Conservation (phyloP, 345 rosid species). For the thale cress (Arabidopsis thaliana) region DNA sequence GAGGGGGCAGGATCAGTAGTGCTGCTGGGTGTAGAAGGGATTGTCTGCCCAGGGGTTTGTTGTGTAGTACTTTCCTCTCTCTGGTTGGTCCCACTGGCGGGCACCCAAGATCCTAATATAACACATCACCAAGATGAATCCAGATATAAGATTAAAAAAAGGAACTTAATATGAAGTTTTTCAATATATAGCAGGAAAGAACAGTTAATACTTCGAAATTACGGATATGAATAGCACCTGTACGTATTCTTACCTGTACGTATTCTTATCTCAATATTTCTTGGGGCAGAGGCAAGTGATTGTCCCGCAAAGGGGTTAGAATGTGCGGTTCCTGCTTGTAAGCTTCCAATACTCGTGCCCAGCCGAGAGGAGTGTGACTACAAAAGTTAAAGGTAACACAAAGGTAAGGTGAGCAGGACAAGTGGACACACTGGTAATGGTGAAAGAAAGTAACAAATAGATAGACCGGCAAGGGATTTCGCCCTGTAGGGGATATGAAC, state of each 20-base stretch:
- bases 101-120: conserved; percentile 53
- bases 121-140: conserved; percentile 23
- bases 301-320: conserved; percentile 51
- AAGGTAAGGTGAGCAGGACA: conserved; percentile 24
- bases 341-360: conserved; percentile 52
- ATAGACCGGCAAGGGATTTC: conserved; percentile 58
- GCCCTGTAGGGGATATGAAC: conserved; percentile 56
- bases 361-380: conserved; percentile 56
- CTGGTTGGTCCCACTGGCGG: conserved; percentile 44
- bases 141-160: background rate
- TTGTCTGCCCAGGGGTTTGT: conserved; percentile 48
- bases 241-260: conserved; percentile 65
- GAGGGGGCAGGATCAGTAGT: conserved; percentile 40
- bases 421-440: conserved; percentile 7
- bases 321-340: conserved; percentile 48
- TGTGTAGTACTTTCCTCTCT: conserved; percentile 48
- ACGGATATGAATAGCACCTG: conserved; percentile 49
- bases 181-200: background rate
- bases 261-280: conserved; percentile 69
- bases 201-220: background rate
- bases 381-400: conserved; percentile 23
- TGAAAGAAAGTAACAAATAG: conserved; percentile 17
- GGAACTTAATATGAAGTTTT: conserved; percentile 2
- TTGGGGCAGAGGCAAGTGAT: conserved; percentile 50
- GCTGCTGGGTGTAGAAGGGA: conserved; percentile 43